A percentile compares a stretch with the other conserved stretches of the same genome.
phyloP scores from a whole-genome alignment of 495 filamentous ascomycete species.

The Podospora conica region DNA sequence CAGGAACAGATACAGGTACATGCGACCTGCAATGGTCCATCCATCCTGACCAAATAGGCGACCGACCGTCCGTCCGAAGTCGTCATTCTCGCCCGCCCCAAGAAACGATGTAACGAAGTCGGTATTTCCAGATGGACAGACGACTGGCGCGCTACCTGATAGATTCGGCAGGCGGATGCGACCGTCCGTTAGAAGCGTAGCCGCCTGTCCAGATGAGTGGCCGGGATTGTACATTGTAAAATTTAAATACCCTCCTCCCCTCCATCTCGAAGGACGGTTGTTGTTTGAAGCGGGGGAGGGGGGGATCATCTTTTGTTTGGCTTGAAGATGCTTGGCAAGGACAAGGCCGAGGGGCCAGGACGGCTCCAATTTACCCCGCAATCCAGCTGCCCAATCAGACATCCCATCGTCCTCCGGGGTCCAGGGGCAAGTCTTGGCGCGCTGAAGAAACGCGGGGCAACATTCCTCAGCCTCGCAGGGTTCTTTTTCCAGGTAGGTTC shows the following conservation, averaged over 20 bases:
- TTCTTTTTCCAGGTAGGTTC: too few species aligned
- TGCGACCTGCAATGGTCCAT: not conserved
- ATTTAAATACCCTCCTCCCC: not conserved
- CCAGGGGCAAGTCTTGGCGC: not conserved
- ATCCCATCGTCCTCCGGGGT: not conserved
- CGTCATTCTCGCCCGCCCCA: not conserved
- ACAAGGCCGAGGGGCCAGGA: constrained; percentile 2
- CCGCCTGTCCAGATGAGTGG: not conserved
- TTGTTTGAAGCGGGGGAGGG: not conserved
- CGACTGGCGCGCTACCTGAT: not conserved
- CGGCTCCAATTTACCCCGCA: constrained; percentile 6
- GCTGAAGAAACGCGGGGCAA: not conserved
- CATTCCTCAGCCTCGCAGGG: not conserved
- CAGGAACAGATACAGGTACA: not conserved
- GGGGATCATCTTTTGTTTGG: not conserved
- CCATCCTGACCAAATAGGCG: not conserved
- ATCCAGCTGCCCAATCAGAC: constrained; percentile 9
- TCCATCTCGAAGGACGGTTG: not conserved
- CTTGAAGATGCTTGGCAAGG: not conserved
- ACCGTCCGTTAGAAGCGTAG: not conserved
- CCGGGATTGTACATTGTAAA: too few species aligned
- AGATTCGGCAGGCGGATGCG: not conserved
- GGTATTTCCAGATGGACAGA: not conserved
- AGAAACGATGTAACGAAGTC: not conserved
- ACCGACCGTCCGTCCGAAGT: not conserved